Evolutionary conservation across 805 yeast species (phyloP).

Genomic region (Blastobotrys peoriensis): DNA sequence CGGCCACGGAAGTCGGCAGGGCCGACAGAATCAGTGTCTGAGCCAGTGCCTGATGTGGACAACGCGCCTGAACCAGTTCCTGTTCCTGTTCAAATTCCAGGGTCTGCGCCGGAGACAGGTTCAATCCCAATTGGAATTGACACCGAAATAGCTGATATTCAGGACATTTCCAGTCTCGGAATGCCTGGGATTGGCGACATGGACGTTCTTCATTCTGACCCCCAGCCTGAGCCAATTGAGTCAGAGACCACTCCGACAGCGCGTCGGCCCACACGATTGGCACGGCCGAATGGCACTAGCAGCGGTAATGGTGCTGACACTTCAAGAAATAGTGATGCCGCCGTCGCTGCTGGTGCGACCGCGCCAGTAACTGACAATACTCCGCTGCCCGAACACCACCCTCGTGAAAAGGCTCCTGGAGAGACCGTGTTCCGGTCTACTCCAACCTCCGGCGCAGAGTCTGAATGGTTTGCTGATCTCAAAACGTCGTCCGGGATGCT

Average conservation of each 20-base stretch:
- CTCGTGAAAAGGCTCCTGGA: neutral
- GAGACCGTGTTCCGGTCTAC: neutral
- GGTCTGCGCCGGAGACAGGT: too few species aligned
- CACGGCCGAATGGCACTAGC: too few species aligned
- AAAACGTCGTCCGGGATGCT: conserved; percentile 10
- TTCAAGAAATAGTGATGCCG: neutral
- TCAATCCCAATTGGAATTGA: too few species aligned
- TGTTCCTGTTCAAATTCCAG: too few species aligned
- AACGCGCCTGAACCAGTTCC: neutral
- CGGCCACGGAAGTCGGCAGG: conserved; percentile 1
- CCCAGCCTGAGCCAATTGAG: neutral
- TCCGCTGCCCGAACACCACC: neutral
- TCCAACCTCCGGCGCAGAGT: neutral
- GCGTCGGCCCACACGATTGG: too few species aligned
- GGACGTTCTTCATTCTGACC: neutral
- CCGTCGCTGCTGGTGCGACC: neutral
- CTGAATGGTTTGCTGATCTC: neutral
- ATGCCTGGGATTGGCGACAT: neutral
- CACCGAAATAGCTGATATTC: neutral
- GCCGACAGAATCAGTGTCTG: too few species aligned
- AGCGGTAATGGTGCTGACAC: neutral
- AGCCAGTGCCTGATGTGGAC: too few species aligned
- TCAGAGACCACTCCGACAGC: neutral
- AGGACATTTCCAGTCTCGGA: neutral
- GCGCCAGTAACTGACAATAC: neutral